Evolutionary conservation across 352 stramenopile genomes (phyloP).

Genomic region (Phytophthora pistaciae): DNA sequence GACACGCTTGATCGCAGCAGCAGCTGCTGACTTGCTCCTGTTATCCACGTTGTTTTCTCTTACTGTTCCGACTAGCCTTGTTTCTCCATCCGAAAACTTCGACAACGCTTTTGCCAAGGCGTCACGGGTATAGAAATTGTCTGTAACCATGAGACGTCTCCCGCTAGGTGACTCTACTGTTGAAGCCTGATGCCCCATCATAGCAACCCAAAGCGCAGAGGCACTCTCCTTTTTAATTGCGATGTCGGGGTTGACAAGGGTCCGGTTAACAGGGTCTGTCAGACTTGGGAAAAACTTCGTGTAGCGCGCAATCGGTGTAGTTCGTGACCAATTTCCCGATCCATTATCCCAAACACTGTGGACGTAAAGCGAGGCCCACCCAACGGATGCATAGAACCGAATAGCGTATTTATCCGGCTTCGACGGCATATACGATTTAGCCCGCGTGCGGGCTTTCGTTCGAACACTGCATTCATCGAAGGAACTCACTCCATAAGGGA

Average conservation of each 20-base stretch:
- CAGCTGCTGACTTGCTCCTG: too few species aligned
- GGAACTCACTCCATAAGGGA: not conserved
- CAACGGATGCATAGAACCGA: conserved; percentile 9
- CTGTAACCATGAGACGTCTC: not conserved
- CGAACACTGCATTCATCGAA: conserved; percentile 7
- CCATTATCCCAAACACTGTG: conserved; percentile 15
- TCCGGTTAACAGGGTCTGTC: not conserved
- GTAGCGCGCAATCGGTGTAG: not conserved
- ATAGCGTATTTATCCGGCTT: too few species aligned
- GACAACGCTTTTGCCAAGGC: not conserved
- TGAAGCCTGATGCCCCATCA: conserved; percentile 15
- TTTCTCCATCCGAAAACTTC: not conserved
- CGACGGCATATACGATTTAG: not conserved
- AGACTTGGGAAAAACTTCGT: not conserved
- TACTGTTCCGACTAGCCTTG: not conserved
- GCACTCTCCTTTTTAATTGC: not conserved
- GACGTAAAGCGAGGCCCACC: not conserved
- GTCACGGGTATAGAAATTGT: conserved; percentile 20
- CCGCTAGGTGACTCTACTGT: not conserved
- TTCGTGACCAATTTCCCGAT: not conserved
- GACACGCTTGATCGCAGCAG: too few species aligned
- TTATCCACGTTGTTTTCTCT: too few species aligned
- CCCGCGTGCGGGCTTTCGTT: conserved; percentile 1
- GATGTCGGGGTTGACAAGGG: not conserved
- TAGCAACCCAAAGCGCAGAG: conserved; percentile 7